phyloP scores from a whole-genome alignment of 2,329 filamentous ascomycete species.

The Pseudocercospora fijiensis region DNA sequence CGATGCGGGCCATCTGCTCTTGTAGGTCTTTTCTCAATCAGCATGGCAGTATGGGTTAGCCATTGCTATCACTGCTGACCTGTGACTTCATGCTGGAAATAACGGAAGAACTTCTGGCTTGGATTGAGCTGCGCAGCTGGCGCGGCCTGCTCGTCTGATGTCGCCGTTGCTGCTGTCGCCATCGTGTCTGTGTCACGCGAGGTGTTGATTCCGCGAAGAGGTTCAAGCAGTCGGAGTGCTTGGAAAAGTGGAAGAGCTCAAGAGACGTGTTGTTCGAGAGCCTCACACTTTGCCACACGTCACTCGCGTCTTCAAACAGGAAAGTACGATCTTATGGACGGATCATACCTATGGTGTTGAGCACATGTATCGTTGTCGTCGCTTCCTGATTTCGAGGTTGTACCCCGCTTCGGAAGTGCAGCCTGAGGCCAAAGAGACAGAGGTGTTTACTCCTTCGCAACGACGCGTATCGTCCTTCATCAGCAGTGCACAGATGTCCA shows the following conservation, averaged over 20 bases:
- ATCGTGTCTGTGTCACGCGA: conserved; percentile 7
- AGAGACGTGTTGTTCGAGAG: neutral
- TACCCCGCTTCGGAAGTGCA: neutral
- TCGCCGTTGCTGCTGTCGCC: conserved; percentile 13
- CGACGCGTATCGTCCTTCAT: too few species aligned
- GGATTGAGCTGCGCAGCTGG: conserved; percentile 37
- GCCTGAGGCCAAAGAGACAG: neutral
- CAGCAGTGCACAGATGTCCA: too few species aligned
- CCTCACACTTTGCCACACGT: neutral
- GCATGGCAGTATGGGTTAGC: conserved; percentile 5
- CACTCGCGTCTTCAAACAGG: neutral
- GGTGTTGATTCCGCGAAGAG: neutral
- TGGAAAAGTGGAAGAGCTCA: neutral
- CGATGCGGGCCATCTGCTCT: conserved; percentile 69
- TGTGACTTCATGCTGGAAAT: conserved; percentile 74
- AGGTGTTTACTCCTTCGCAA: neutral
- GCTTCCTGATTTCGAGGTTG: neutral
- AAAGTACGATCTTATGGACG: neutral
- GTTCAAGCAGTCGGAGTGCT: neutral
- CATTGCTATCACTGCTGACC: conserved; percentile 48
- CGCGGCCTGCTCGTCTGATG: conserved; percentile 6
- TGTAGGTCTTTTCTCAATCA: conserved; percentile 62
- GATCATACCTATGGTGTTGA: neutral
- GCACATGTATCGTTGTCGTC: neutral
- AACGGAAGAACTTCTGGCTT: conserved; percentile 80